phyloP scores from a whole-genome alignment of 164 flowering plant genomes.

The Nymphaea colorata region DNA sequence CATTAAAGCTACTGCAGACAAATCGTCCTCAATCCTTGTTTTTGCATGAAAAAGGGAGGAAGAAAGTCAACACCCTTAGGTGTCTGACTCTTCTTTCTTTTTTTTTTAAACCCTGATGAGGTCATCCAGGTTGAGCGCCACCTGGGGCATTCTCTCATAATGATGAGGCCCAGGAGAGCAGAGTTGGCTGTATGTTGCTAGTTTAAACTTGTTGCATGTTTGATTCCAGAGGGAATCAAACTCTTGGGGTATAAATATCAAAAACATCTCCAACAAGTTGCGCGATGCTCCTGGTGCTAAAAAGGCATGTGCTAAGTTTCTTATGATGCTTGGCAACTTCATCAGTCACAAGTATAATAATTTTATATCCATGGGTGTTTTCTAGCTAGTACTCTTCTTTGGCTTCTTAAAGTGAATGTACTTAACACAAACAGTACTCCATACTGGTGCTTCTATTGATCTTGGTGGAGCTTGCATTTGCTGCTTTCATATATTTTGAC shows the following conservation, averaged over 20 bases:
- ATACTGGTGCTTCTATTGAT: conserved; percentile 63
- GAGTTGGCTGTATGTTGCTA: no score
- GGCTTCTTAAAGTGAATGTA: background rate
- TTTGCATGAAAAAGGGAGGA: no score
- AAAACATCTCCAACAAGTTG: background rate
- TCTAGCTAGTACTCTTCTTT: background rate
- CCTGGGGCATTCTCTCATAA: no score
- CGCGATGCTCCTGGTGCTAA: background rate
- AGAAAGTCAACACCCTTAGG: no score
- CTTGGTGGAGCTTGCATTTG: conserved; percentile 68
- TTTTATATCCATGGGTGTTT: background rate
- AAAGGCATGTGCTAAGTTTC: background rate
- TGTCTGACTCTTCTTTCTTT: no score
- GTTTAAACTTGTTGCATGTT: background rate
- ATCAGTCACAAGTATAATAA: background rate
- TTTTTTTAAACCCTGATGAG: no score
- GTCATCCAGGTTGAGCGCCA: no score
- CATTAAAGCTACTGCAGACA: no score
- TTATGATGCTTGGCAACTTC: background rate
- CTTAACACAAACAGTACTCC: conserved; percentile 39
- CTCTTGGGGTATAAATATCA: background rate
- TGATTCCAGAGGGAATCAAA: background rate
- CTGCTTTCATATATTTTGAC: conserved; percentile 89
- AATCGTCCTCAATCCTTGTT: no score
- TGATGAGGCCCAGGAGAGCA: no score